Evolutionary conservation across 495 filamentous ascomycete species (phyloP), one percentile per base, ranked within the genome.

Genomic region (Neurospora sp.): DNA sequence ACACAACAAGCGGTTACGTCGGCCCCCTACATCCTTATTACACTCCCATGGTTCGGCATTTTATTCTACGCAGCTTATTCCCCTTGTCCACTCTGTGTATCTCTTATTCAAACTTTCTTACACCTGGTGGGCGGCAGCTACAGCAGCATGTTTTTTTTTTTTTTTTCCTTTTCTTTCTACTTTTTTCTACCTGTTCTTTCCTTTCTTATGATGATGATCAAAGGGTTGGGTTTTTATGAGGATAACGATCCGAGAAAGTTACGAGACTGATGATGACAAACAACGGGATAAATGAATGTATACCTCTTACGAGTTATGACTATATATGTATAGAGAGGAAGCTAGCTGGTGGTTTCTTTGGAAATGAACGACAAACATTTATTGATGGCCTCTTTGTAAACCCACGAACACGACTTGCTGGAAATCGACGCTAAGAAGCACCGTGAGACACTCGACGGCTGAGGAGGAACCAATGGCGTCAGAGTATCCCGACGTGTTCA

Each of bases 111-210:
- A 59, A 6, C 18, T n/a, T 69, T 18, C 38, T n/a, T n/a, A 14
- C 14, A 44, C 46, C 42, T 27, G 38, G 40, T 40, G 20, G 42
- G 39, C 48, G 14, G 77, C 59, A 70, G 73, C 8, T 10, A 46
- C 18, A 72, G 39, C 42, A 44, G 72, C 59, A 53, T 73, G 42
- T 71, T 75, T 14, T 59, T 18, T 68, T 72, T 74, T 70, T 71
- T 75, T 14, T 59, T 22, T 68, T 72, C 44, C 20, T 18, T 53
- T 69, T 71, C 22, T 73, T 27, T 27, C 5, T 10, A 4, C 18
- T 46, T 27, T 53, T 14, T 27, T 12, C 10, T 6, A 53, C 5
- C 20, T 27, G 11, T 14, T 59, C 46, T 69, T 72, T 73, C 35
- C 40, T 69, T 40, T 59, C 69, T 69, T 16, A 73, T 40, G 72